These are phyloP conservation scores for Phytophthora lateralis DNA, from an alignment of 352 stramenopile species.

Conservation along the genomic window DNA sequence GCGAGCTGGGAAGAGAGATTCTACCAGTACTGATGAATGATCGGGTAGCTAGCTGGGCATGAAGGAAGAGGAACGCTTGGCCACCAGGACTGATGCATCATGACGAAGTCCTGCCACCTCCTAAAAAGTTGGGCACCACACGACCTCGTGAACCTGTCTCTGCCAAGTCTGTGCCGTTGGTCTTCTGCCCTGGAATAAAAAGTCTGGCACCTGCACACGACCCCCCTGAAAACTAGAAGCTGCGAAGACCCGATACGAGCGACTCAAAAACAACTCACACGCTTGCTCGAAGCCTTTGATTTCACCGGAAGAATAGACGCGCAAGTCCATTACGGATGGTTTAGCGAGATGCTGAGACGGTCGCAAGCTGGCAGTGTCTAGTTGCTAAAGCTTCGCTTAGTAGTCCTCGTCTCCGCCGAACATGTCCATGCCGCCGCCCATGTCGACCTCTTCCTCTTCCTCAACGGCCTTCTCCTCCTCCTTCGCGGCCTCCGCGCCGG, in stretches of 20 bases:
- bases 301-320: conserved; percentile 52
- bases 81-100: background rate
- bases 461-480: conserved; percentile 71
- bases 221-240: background rate
- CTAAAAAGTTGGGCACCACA: too few species aligned
- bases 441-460: conserved; percentile 83
- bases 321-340: conserved; percentile 58
- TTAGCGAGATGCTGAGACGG: conserved; percentile 35
- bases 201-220: conserved; percentile 6
- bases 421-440: conserved; percentile 87
- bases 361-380: conserved; percentile 31
- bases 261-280: conserved; percentile 20
- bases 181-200: background rate
- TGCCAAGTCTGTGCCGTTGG: too few species aligned
- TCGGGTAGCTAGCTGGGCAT: too few species aligned
- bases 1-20: too few species aligned
- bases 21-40: too few species aligned
- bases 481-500: conserved; percentile 55
- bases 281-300: conserved; percentile 33
- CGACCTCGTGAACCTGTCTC: background rate
- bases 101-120: background rate
- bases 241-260: background rate
- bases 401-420: conserved; percentile 85
- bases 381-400: conserved; percentile 35
- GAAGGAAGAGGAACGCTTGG: too few species aligned